Percentiles rank a stretch among this genome's conserved stretches.
These are phyloP conservation scores for Coprinellus micaceus DNA, from an alignment of 768 basidiomycete genomes.

Conservation along the genomic window DNA sequence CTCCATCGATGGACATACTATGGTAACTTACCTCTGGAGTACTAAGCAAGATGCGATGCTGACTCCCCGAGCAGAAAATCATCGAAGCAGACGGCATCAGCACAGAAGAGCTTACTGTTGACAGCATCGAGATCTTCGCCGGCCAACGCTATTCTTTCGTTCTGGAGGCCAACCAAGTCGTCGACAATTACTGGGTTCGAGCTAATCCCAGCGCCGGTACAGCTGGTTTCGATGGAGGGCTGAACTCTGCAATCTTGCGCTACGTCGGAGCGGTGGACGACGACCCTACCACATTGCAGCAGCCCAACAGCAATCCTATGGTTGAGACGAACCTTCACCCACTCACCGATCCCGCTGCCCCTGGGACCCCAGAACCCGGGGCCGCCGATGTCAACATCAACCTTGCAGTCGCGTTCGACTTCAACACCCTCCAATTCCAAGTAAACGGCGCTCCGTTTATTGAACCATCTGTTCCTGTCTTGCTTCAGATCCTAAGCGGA, in stretches of 20 bases:
- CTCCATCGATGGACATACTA: slow-evolving; percentile 42
- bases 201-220: slow-evolving; percentile 26
- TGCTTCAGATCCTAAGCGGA: slow-evolving; percentile 43
- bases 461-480: no score
- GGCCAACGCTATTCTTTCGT: slow-evolving; percentile 48
- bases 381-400: slow-evolving; percentile 38
- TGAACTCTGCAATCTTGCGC: slow-evolving; percentile 47
- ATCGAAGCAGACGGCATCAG: slow-evolving; percentile 34
- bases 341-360: slow-evolving; percentile 24
- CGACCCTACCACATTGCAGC: slow-evolving; percentile 37
- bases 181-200: slow-evolving; percentile 55
- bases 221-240: slow-evolving; percentile 28
- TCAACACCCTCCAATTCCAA: slow-evolving; percentile 26
- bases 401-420: slow-evolving; percentile 34
- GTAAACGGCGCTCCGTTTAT: slow-evolving; percentile 33
- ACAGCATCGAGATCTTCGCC: slow-evolving; percentile 24
- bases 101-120: slow-evolving; percentile 25
- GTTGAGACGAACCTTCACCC: slow-evolving; percentile 36
- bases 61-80: slow-evolving; percentile 19
- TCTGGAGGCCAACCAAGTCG: slow-evolving; percentile 36
- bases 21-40: slow-evolving; percentile 13
- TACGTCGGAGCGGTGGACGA: slow-evolving; percentile 38
- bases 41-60: not conserved
- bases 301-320: slow-evolving; percentile 23
- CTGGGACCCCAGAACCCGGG: slow-evolving; percentile 35